Evolutionary conservation across 176 grass and related monocot species (phyloP), one percentile per base, ranked within the genome.

Genomic region (Musa beccarii): DNA sequence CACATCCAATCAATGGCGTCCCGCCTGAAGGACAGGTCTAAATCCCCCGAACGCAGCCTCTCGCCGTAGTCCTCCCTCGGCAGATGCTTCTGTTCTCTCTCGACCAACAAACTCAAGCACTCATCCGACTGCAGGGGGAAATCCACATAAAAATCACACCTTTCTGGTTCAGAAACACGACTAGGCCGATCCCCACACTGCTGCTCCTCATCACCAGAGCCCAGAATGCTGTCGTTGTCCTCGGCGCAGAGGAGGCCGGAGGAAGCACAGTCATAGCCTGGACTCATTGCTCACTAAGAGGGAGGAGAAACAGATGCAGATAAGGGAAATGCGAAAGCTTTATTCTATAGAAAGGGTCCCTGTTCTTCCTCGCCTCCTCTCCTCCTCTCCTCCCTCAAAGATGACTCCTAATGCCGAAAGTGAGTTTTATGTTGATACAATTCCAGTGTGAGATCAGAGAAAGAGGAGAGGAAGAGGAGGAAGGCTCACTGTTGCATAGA

Each of bases 1-100:
- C 92, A 88, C 81, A 96, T 91, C 92, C 92, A 96, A 84, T 86
- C 88, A 59, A 89, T 65, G 79, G 88, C 88, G 68, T 83, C 85
- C 76, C 71, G 73, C 12, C 92, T 83, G 49, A 90, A 65, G 81
- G 81, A 72, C 74, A n/a, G 61, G 63, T 86, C 79, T 66, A 88
- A 3, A 10, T 81, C 84, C 76, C 88, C 85, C 63, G 61, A 12
- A 29, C 73, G 69, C 55, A 96, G 78, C 73, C 88, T 72, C 52
- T 90, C 83, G 73, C 29, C 80, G 73, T 96, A 96, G 79, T 82
- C 83, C 56, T 59, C 53, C 81, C 84, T 64, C 25, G 92, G 88
- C 79, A 96, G 81, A 78, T 96, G 92, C 11, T 76, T 79, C 51
- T 0, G 43, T 81, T 96, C 92, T 76, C 54, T 84, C 73, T 84